These are phyloP conservation scores for Cymbidium sinense DNA, from an alignment of 106 monocot genomes.

Conservation along the genomic window DNA sequence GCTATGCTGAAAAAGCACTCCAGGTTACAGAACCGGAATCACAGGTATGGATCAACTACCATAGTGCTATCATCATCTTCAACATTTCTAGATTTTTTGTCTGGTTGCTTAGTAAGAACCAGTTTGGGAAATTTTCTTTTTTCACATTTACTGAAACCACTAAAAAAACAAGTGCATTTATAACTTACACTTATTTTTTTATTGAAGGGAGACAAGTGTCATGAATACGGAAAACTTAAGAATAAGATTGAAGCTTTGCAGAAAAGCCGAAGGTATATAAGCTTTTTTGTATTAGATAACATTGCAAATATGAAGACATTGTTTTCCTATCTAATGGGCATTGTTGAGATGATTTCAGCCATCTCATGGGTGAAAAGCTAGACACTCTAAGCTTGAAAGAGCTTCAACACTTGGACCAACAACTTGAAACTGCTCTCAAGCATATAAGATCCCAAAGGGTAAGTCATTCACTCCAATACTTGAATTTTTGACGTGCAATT, in stretches of 20 bases:
- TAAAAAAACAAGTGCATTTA: neutral
- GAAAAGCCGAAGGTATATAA: slow-evolving; percentile 30
- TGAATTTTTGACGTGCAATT: neutral
- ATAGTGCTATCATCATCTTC: neutral
- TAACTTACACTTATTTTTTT: neutral
- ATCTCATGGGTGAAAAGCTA: slow-evolving; percentile 5
- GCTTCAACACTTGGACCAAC: slow-evolving; percentile 7
- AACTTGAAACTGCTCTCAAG: neutral
- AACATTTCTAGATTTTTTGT: neutral
- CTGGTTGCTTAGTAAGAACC: neutral
- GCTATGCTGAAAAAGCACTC: slow-evolving; percentile 36
- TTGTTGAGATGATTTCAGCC: neutral
- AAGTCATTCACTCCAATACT: neutral
- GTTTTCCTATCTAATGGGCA: neutral
- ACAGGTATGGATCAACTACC: slow-evolving; percentile 22
- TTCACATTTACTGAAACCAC: neutral
- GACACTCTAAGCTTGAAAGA: neutral
- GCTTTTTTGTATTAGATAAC: neutral
- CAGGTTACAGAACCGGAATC: slow-evolving; percentile 10
- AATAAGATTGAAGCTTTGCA: slow-evolving; percentile 31
- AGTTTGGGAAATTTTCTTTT: neutral
- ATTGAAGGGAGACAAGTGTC: slow-evolving; percentile 17
- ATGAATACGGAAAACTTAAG: slow-evolving; percentile 26
- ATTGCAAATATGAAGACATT: neutral
- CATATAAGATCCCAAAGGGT: slow-evolving; percentile 1